Evolutionary conservation across 805 yeast genomes (phyloP), one percentile per base, ranked within the genome.

Genomic region (Candida anglica): DNA sequence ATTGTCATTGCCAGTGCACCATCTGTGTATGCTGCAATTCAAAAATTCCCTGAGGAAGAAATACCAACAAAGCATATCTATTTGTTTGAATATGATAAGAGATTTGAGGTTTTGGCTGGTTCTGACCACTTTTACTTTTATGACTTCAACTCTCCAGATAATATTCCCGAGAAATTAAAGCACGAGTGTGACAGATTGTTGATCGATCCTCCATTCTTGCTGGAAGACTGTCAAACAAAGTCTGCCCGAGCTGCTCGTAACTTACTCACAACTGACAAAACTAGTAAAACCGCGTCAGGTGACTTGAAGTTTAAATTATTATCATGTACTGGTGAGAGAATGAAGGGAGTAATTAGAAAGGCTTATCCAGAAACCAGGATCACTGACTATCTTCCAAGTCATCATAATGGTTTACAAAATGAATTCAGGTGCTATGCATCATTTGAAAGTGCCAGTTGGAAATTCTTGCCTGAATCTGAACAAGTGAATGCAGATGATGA

Each of bases 241-340:
- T 79, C 67, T 2, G 55, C 69, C 1, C 38, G 38, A 29, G 65
- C 69, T 7, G 94, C 91, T 0, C 67, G 77, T 18, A 69, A 75
- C 17, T 56, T 88, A 32, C 52, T 85, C 34, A 61, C 56, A 22
- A 40, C 44, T 2, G 74, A 77, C 28, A 58, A 52, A 28, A 50
- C 55, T 1, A 48, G 40, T 11, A 60, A 53, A 38, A 71, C 79
- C 0, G 46, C 43, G 9, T 15, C 38, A 6, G 81, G 81, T 1
- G 65, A 45, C 19, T 31, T 43, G 9, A 61, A 63, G 37, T 71
- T 69, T 44, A 73, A 75, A 44, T 50, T 84, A 22, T 71, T 86
- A n/a, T 73, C 84, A 3, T 83, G 91, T 43, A 88, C 97, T 2
- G 96, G 96, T 23, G 96, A 88, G 60, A 71, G 95, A 55, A 88